These are phyloP conservation scores for Moringa oleifera DNA, from an alignment of 345 rosid genomes.

Conservation along the genomic window DNA sequence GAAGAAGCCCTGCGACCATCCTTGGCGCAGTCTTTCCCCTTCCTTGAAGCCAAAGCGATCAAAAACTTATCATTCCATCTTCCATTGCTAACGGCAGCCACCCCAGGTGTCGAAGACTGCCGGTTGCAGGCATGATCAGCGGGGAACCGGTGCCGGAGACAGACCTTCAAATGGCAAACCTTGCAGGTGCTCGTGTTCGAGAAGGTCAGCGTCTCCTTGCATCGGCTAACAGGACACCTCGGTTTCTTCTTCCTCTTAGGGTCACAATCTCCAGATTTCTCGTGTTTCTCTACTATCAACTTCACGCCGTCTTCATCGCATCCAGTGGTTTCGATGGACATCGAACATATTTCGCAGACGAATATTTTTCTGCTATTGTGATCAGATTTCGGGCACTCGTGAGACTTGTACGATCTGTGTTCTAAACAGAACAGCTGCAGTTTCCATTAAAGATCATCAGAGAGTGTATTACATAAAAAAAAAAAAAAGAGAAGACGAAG, in stretches of 20 bases:
- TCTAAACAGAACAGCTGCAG: slow-evolving; percentile 69
- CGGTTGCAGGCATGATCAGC: slow-evolving; percentile 61
- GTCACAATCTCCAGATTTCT: slow-evolving; percentile 52
- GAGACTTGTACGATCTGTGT: slow-evolving; percentile 65
- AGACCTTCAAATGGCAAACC: slow-evolving; percentile 59
- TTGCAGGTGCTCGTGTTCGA: slow-evolving; percentile 68
- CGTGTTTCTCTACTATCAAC: slow-evolving; percentile 46
- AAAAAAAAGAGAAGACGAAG: no score
- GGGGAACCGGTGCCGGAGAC: slow-evolving; percentile 74
- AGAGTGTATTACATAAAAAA: no score
- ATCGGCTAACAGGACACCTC: slow-evolving; percentile 53
- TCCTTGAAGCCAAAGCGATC: slow-evolving; percentile 49
- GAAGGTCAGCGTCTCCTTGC: slow-evolving; percentile 61
- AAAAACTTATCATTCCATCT: slow-evolving; percentile 50
- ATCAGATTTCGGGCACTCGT: slow-evolving; percentile 60
- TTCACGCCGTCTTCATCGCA: slow-evolving; percentile 33
- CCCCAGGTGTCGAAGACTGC: slow-evolving; percentile 6
- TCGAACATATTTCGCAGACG: slow-evolving; percentile 64
- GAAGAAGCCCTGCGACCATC: slow-evolving; percentile 19
- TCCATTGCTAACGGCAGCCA: slow-evolving; percentile 8
- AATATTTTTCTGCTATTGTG: slow-evolving; percentile 54
- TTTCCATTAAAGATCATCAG: not conserved
- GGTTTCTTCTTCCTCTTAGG: slow-evolving; percentile 64
- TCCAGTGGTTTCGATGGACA: slow-evolving; percentile 62
- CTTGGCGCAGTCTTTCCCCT: slow-evolving; percentile 40